Percentiles rank a stretch among this genome's conserved stretches.
Evolutionary conservation across 2,329 filamentous ascomycete species (phyloP).

Genomic region (Chaetomium strumarium): DNA sequence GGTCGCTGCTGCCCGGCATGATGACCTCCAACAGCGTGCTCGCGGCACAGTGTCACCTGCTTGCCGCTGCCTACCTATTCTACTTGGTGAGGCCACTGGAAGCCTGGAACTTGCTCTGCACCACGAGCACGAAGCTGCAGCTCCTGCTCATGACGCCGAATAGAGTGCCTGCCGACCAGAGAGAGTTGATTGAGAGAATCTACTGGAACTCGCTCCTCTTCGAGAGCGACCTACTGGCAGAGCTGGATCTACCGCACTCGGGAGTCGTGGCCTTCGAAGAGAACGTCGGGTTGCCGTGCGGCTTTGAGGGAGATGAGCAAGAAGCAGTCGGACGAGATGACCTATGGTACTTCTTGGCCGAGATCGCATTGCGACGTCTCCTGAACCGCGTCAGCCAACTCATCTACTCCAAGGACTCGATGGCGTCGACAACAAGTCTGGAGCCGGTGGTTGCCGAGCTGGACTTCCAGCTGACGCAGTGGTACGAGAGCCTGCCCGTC

Average conservation of each 20-base stretch:
- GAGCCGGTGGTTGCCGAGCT: slow-evolving; percentile 75
- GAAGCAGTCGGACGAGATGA: slow-evolving; percentile 65
- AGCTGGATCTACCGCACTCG: slow-evolving; percentile 75
- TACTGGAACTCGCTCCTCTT: slow-evolving; percentile 82
- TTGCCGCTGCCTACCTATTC: slow-evolving; percentile 76
- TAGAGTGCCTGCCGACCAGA: slow-evolving; percentile 62
- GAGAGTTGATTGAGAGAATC: slow-evolving; percentile 68
- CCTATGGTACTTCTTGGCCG: slow-evolving; percentile 79
- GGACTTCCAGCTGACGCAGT: slow-evolving; percentile 76
- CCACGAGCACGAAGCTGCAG: slow-evolving; percentile 75
- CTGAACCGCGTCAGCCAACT: slow-evolving; percentile 74
- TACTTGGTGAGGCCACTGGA: slow-evolving; percentile 77
- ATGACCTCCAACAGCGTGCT: slow-evolving; percentile 76
- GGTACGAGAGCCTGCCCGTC: slow-evolving; percentile 72
- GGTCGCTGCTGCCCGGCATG: slow-evolving; percentile 68
- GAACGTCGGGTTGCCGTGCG: slow-evolving; percentile 68
- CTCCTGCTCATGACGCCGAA: slow-evolving; percentile 68
- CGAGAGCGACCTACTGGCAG: slow-evolving; percentile 72
- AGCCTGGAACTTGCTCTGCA: slow-evolving; percentile 75
- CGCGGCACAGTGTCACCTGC: slow-evolving; percentile 72
- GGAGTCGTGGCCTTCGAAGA: slow-evolving; percentile 80
- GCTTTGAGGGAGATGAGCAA: slow-evolving; percentile 66
- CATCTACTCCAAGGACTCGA: slow-evolving; percentile 69
- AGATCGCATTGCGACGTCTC: slow-evolving; percentile 71
- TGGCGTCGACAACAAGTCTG: slow-evolving; percentile 64